phyloP scores from a whole-genome alignment of 805 yeast species.

The Wickerhamiella azyma region DNA sequence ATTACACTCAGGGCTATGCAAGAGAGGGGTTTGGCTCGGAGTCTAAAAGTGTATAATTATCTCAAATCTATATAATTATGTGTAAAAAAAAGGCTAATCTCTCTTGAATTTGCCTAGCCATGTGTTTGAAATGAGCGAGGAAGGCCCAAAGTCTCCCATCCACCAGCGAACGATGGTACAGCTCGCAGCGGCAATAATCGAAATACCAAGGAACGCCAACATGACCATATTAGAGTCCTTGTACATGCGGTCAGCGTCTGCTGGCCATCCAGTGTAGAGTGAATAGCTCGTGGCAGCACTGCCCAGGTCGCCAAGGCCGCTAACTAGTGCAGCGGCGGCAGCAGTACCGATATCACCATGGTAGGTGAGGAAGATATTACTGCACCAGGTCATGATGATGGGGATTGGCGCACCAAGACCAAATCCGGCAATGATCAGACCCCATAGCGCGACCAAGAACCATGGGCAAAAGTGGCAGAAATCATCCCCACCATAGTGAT shows the following conservation, averaged over 20 bases:
- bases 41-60: too few species aligned
- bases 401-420: constrained; percentile 91
- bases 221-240: constrained; percentile 72
- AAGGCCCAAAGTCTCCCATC: constrained; percentile 26
- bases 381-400: constrained; percentile 69
- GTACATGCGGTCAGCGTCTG: constrained; percentile 47
- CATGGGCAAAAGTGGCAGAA: constrained; percentile 61
- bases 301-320: constrained; percentile 80
- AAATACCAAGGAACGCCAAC: constrained; percentile 60
- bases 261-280: constrained; percentile 77
- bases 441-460: constrained; percentile 71
- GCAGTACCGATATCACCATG: constrained; percentile 82
- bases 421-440: constrained; percentile 67
- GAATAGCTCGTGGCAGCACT: constrained; percentile 80
- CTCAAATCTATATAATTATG: too few species aligned
- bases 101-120: constrained; percentile 7
- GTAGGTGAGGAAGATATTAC: constrained; percentile 53
- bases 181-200: constrained; percentile 41
- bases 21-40: too few species aligned
- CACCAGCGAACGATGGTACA: constrained; percentile 24
- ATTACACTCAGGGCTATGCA: too few species aligned
- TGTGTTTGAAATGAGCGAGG: constrained; percentile 13
- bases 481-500: constrained; percentile 63
- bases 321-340: constrained; percentile 66
- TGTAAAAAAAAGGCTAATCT: too few species aligned